phyloP scores from a whole-genome alignment of 2,329 filamentous ascomycete species.

The Cladosporium sp. region DNA sequence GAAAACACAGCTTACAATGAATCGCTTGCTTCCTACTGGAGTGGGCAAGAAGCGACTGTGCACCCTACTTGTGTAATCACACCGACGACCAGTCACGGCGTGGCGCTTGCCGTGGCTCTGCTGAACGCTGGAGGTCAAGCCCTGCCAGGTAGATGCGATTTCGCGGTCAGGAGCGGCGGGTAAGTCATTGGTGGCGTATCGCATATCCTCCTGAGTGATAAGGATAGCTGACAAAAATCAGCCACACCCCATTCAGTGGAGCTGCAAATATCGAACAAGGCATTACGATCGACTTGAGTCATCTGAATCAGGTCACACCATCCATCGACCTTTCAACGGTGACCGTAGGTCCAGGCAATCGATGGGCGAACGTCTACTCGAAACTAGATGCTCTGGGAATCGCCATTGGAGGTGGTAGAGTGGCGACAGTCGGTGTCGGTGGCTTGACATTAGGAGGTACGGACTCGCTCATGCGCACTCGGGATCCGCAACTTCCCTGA shows the following conservation, averaged over 20 bases:
- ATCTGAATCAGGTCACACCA: constrained; percentile 36
- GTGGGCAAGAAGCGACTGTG: constrained; percentile 16
- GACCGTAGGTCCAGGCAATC: constrained; percentile 43
- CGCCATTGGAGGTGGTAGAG: constrained; percentile 43
- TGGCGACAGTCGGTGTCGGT: constrained; percentile 40
- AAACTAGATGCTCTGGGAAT: constrained; percentile 38
- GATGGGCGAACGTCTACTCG: constrained; percentile 43
- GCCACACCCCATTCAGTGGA: constrained; percentile 18
- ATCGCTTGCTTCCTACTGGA: constrained; percentile 22
- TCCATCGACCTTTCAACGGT: constrained; percentile 33
- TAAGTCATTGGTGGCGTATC: background rate
- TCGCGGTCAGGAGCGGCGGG: constrained; percentile 19
- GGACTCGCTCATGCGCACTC: too few species aligned
- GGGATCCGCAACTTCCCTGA: background rate
- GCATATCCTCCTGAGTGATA: too few species aligned
- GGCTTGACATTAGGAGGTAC: constrained; percentile 39
- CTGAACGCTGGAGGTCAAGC: constrained; percentile 13
- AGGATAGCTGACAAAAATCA: background rate
- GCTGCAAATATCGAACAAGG: constrained; percentile 21
- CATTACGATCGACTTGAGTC: constrained; percentile 43
- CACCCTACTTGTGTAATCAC: constrained; percentile 19
- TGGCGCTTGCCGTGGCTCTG: constrained; percentile 16
- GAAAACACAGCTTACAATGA: constrained; percentile 15
- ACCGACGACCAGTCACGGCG: constrained; percentile 18
- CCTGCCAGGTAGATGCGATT: constrained; percentile 13